Evolutionary conservation across 2,329 filamentous ascomycete species (phyloP).

Genomic region (Fonsecaea monophora): DNA sequence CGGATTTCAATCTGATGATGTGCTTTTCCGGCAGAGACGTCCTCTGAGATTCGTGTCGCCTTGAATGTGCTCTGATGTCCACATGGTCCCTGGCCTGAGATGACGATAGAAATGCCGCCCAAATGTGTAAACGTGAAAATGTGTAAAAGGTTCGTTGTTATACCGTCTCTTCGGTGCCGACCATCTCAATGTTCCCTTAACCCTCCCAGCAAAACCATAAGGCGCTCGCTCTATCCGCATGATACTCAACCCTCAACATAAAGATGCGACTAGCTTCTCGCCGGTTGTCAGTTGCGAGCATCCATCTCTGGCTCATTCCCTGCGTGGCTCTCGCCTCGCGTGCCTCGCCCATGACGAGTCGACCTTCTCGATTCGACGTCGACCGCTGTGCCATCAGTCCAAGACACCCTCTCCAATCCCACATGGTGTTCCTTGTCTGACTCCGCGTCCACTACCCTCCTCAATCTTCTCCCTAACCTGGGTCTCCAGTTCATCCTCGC

Average conservation of each 20-base stretch:
- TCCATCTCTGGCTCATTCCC: neutral
- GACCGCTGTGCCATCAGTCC: neutral
- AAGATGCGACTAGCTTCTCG: neutral
- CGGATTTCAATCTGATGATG: neutral
- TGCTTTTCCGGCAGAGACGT: neutral
- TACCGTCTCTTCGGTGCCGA: neutral
- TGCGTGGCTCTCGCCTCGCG: neutral
- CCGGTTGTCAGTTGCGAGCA: neutral
- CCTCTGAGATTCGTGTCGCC: neutral
- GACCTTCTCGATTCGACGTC: neutral
- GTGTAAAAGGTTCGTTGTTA: neutral
- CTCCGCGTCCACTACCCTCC: conserved; percentile 14
- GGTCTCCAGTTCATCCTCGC: conserved; percentile 19
- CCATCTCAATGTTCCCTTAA: neutral
- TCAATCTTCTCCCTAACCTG: conserved; percentile 25
- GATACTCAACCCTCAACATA: neutral
- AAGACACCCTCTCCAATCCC: neutral
- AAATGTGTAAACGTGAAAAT: no score
- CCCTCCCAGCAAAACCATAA: neutral
- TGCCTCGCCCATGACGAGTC: neutral
- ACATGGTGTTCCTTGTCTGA: neutral
- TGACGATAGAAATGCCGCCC: neutral
- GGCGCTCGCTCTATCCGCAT: neutral
- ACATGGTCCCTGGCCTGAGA: neutral
- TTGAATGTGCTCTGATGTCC: neutral